phyloP scores from a whole-genome alignment of 306 rosid species.

The Hippophae rhamnoides region DNA sequence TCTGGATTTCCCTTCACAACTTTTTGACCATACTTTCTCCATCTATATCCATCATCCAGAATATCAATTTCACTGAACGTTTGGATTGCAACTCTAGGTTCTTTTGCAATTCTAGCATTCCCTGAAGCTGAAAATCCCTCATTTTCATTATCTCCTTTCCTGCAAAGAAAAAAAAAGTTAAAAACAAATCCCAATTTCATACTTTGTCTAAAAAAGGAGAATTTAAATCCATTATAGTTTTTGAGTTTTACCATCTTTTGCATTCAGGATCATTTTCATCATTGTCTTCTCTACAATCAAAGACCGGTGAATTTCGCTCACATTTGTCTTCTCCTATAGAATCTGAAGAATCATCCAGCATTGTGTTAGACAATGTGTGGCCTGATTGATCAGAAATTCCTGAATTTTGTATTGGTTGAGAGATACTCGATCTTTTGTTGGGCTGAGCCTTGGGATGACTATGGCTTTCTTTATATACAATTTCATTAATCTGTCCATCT shows the following conservation, averaged over 20 bases:
- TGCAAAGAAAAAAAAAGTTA: slow-evolving; percentile 24
- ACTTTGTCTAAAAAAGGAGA: slow-evolving; percentile 2
- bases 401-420: slow-evolving; percentile 39
- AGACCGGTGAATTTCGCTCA: slow-evolving; percentile 55
- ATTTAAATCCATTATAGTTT: not conserved
- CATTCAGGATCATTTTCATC: slow-evolving; percentile 58
- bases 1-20: slow-evolving; percentile 97
- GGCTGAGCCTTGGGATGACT: slow-evolving; percentile 80
- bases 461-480: slow-evolving; percentile 83
- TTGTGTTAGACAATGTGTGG: slow-evolving; percentile 4
- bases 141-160: slow-evolving; percentile 67
- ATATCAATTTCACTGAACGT: slow-evolving; percentile 93
- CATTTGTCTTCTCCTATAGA: slow-evolving; percentile 65
- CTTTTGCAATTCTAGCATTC: slow-evolving; percentile 59
- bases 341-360: slow-evolving; percentile 64
- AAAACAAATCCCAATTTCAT: slow-evolving; percentile 2
- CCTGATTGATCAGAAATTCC: slow-evolving; percentile 46
- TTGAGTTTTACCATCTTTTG: slow-evolving; percentile 62
- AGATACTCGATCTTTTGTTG: slow-evolving; percentile 30
- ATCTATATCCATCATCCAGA: slow-evolving; percentile 87
- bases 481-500: slow-evolving; percentile 86
- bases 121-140: slow-evolving; percentile 44
- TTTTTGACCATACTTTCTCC: slow-evolving; percentile 99
- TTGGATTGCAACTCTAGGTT: slow-evolving; percentile 96
- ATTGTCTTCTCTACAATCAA: slow-evolving; percentile 41